Base-by-base conservation (phyloP, 768 basidiomycete species). In the Vishniacozyma victoriae region DNA sequence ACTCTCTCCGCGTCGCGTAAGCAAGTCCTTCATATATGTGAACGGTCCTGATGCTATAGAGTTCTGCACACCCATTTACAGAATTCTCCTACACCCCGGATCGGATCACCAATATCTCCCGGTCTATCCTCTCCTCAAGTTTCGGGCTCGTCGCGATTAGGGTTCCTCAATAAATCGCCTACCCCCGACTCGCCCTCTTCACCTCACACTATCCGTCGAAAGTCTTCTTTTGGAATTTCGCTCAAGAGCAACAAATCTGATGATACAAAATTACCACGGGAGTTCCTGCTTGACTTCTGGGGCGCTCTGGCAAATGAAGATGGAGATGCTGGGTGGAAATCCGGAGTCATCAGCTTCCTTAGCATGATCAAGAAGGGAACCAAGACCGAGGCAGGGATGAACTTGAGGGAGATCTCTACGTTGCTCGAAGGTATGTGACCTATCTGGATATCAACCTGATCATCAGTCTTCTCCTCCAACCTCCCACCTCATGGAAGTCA, bases 281-380 rank as follows among this genome's bases (percentile, higher is more conserved):
- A 71, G 48, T 69, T 66, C 35, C 54, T 71, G 26, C 39, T 53
- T 16, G 65, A 64, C 23, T 69, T 71, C 39, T 71, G 70, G 70
- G 59, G 56, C 23, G 31, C 49, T 2, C 36, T 71, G 38, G 61
- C 49, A 6, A 46, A 37, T 40, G 70, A 71, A 44, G 47, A 65
- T 1, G 70, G 70, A 16, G 67, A 71, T 52, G 23, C 23, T 2
- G 54, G 45, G 1, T 71, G 67, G 67, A 52, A 51, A n/a, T 13
- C 40, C 11, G 26, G 55, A 0, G 53, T 55, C 7, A 12, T 44
- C 4, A 44, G 19, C 16, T 64, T 68, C 44, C 35, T 68, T 33
- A 42, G 54, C 7, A 16, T 57, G 14, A 46, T 60, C 41, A 62
- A 57, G 41, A 71, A 69, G 52, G 70, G 67, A 4, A 69, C 64